Percentiles rank a stretch among this genome's conserved stretches.
phyloP scores from a whole-genome alignment of 345 rosid species.

The Populus pruinosa region DNA sequence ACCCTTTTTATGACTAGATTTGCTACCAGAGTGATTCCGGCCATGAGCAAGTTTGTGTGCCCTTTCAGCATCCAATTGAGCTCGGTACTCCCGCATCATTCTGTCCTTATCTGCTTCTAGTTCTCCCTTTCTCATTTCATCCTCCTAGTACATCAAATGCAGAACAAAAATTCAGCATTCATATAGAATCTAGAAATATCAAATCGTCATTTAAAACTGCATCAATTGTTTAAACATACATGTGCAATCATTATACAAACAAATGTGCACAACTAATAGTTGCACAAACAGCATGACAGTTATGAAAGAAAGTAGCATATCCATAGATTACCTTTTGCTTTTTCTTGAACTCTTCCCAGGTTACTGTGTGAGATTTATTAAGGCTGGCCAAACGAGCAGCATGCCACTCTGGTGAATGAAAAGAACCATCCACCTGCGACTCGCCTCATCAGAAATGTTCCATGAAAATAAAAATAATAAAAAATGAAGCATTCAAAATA shows the following conservation, averaged over 20 bases:
- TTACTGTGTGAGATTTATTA: conserved; percentile 82
- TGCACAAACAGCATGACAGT: background rate
- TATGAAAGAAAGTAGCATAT: background rate
- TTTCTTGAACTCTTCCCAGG: conserved; percentile 91
- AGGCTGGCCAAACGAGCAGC: conserved; percentile 99
- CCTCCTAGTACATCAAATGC: conserved; percentile 56
- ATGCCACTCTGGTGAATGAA: conserved; percentile 99
- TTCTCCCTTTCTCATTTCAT: conserved; percentile 78
- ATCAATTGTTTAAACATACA: background rate
- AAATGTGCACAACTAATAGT: background rate
- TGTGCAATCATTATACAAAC: background rate
- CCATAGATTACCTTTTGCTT: conserved; percentile 69
- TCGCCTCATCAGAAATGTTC: conserved; percentile 86
- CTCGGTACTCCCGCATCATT: conserved; percentile 97
- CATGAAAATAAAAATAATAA: conserved; percentile 11
- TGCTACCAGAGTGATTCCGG: conserved; percentile 67
- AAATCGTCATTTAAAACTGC: background rate
- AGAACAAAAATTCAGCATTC: background rate
- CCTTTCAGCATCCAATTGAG: conserved; percentile 97
- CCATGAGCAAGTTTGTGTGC: conserved; percentile 87
- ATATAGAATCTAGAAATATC: background rate
- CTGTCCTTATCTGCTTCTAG: conserved; percentile 86
- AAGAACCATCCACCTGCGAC: conserved; percentile 99
- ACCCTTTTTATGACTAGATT: conserved; percentile 59
- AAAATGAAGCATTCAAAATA: background rate